Evolutionary conservation across 768 basidiomycete species (phyloP), one percentile per base, ranked within the genome.

Genomic region (Pleurotus tuber-regium): DNA sequence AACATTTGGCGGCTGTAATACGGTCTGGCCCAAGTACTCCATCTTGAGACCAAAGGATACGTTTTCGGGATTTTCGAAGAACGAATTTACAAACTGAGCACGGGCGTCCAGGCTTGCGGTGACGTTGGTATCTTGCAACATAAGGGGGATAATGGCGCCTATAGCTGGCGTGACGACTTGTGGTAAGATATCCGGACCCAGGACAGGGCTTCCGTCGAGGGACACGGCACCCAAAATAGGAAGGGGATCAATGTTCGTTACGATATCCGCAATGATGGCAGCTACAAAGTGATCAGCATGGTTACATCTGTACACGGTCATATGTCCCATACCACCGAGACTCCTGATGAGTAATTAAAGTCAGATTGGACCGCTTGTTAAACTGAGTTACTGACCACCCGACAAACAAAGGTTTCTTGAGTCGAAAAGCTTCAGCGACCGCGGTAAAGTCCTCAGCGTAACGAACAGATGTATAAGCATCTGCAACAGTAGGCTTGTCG

Each of bases 161-260:
- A 64, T 47, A 8, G 46, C 14, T n/a, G 46, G 46, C 8, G 57
- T 14, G 33, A 43, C 48, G 39, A 64, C 46, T 4, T 60, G 46
- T 5, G 46, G 21, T 4, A 48, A 21, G 18, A 48, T 35, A n/a
- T 48, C 46, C 18, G 61, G 57, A 28, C 61, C 65, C 21, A 63
- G 54, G 40, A 58, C 60, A 1, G 68, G 68, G n/a, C 66, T 50
- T 1, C 60, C 66, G 26, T 60, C 49, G 1, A 64, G 55, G 36
- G 59, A 64, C 12, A 70, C 57, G 10, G 66, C 58, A 19, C 63
- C 68, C 1, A 66, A 62, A 38, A 71, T 59, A 2, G 64, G 59
- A 0, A 59, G 53, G 14, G 63, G 59, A 3, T 52, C 54, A 24
- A 69, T 59, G 50, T 69, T 57, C 10, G 59, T 55, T 10, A 60